These are phyloP conservation scores for Suillus subalutaceus DNA, from an alignment of 768 basidiomycete species.

Conservation along the genomic window DNA sequence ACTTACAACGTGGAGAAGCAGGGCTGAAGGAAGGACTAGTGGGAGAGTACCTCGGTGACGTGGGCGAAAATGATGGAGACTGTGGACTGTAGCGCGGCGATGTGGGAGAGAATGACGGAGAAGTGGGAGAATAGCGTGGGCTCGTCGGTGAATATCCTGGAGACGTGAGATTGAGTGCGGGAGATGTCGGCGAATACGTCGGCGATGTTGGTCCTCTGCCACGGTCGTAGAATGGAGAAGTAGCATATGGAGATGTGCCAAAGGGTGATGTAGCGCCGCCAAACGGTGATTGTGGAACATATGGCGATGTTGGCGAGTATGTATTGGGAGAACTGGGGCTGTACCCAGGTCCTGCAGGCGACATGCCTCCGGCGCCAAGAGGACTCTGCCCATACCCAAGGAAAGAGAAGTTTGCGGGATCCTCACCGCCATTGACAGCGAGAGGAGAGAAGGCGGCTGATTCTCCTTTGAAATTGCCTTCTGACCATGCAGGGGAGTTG, in stretches of 20 bases:
- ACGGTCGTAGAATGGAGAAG: constrained; percentile 80
- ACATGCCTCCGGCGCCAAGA: constrained; percentile 82
- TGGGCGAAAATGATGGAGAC: constrained; percentile 88
- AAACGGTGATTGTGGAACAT: constrained; percentile 84
- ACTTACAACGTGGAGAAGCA: constrained; percentile 88
- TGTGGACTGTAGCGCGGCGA: constrained; percentile 87
- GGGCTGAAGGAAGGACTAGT: constrained; percentile 92
- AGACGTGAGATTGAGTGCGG: constrained; percentile 79
- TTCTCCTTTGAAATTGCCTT: constrained; percentile 77
- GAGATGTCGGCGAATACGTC: constrained; percentile 88
- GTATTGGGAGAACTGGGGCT: constrained; percentile 90
- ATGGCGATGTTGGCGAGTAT: constrained; percentile 90
- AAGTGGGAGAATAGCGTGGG: constrained; percentile 84
- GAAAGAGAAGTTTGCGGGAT: constrained; percentile 73
- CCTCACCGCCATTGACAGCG: constrained; percentile 84
- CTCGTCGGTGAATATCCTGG: constrained; percentile 72
- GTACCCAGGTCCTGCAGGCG: constrained; percentile 85
- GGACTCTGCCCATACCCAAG: constrained; percentile 87
- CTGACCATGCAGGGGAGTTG: constrained; percentile 84
- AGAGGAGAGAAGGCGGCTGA: constrained; percentile 95
- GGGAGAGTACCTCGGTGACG: constrained; percentile 87
- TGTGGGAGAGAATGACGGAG: constrained; percentile 83
- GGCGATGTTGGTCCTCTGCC: constrained; percentile 74
- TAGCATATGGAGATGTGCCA: constrained; percentile 77
- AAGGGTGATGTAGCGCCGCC: constrained; percentile 83